Evolutionary conservation across 2,329 filamentous ascomycete species (phyloP), one percentile per base, ranked within the genome.

Genomic region (Pestalotiopsis sp.): DNA sequence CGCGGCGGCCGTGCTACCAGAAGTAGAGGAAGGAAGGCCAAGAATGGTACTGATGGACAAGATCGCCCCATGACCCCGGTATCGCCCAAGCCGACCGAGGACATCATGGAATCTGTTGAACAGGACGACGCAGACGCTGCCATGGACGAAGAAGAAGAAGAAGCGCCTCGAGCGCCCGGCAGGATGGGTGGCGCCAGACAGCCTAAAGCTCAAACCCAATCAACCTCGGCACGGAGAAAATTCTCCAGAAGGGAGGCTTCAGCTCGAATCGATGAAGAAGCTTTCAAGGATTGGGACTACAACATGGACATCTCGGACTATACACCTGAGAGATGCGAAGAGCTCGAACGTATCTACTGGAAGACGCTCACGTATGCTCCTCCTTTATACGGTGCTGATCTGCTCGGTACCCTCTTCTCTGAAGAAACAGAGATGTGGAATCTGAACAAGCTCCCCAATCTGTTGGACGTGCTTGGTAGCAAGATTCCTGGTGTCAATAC

Each of bases 401-500:
- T 99, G 87, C 94, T 94, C 73, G 96, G 96, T 13, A 97, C 95
- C 0, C 86, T 99, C 1, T 99, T 99, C 78, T 91, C 96, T 73
- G 94, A 98, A 58, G 86, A 87, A 1, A 94, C 91, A 2, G 91
- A 92, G 6, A 85, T 84, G 39, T 99, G 96, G 96, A 99, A 99
- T 74, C 89, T 99, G 58, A 96, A 97, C 74, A 97, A 97, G 77
- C 86, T 99, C 38, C 93, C 94, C 13, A 99, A 98, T 73, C 82
- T 99, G 67, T 86, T 99, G 52, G 96, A 99, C 79, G 93, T 98
- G 3, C 85, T 99, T 1, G 96, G 96, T 6, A 95, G 94, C 67
- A 97, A 98, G 74, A 94, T 99, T 9, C 97, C 96, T 3, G 96
- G 96, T 72, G 97, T 99, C 76, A 99, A 99, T 76, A 99, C 95